Percentiles rank a stretch among this genome's conserved stretches.
Conservation (phyloP, 176 grass and related monocot genomes). For the Rhipidocladum racemiflorum region DNA sequence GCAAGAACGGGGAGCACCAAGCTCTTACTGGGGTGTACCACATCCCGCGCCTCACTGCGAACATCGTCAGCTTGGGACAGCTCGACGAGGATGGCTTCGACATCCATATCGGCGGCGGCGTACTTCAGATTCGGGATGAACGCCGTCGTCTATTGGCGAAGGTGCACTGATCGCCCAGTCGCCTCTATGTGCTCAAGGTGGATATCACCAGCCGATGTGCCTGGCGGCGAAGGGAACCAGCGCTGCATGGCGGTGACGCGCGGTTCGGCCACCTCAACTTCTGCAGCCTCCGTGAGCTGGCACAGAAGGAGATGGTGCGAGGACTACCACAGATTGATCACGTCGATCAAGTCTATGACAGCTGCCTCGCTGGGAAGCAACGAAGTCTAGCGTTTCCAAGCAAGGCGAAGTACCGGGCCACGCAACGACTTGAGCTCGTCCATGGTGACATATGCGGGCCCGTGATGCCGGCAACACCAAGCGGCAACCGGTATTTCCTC, state of each 20-base stretch:
- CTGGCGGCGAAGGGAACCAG: accelerated
- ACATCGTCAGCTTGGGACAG: accelerated
- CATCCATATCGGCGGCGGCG: accelerated
- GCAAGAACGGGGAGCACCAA: no score
- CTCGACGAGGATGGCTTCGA: no score
- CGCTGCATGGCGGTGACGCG: accelerated
- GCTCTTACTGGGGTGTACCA: no score
- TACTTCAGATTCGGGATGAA: accelerated
- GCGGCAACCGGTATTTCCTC: no score
- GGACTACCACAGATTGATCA: accelerated
- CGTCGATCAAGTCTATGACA: background rate
- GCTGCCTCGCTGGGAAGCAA: background rate
- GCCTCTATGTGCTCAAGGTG: background rate
- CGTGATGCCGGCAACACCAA: no score
- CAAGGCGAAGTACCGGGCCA: no score
- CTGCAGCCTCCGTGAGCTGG: no score
- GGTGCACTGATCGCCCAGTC: accelerated
- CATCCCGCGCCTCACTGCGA: accelerated
- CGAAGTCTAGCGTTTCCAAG: no score
- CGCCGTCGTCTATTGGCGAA: accelerated
- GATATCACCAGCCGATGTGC: background rate
- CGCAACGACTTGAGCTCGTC: no score
- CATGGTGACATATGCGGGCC: no score
- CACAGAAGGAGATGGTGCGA: background rate
- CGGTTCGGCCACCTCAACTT: background rate